Base-by-base conservation (phyloP, 2,329 filamentous ascomycete species). In the Sphaceloma murrayae region DNA sequence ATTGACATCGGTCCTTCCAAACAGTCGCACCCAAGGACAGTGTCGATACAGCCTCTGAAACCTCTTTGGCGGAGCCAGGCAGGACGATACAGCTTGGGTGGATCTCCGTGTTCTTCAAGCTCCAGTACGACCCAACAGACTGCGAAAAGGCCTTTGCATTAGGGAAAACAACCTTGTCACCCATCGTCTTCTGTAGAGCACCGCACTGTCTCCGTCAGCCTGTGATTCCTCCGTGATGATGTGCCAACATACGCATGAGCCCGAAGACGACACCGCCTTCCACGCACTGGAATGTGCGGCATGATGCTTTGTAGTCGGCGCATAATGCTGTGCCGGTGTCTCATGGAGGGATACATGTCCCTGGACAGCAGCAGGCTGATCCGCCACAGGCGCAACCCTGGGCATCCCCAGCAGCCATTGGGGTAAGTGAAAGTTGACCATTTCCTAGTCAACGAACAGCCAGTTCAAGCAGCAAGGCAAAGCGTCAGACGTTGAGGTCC, bases 21-120 rank as follows among this genome's bases (percentile, higher is more conserved):
- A 46, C 32, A 13, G 29, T 46, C 8, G 44, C 44, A 13, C 44
- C 44, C 11, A 32, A 26, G n/a, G 44, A 46, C 3, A 46, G 34
- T 16, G 36, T 29, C 13, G 24, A 32, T 30, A 46, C 31, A 8
- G 44, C 44, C 14, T 31, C 24, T 2, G 44, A 46, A 6, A 46
- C 44, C 16, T 46, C 44, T 9, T 46, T n/a, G 2, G 44, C 34
- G 7, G 34, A 32, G 10, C 29, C 17, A 2, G 44, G 44, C n/a
- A 46, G 18, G 3, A 46, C 34, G 9, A 46, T 40, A 33, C 44
- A 46, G 17, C 14, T 31, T 3, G 44, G 44, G 31, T 46, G 44
- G 11, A 46, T 40, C n/a, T 46, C 44, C n/a, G 38, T 39, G 10
- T 46, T 46, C 27, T 46, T 46, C 44, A 46, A 46, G 44, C 44